phyloP scores from a whole-genome alignment of 106 monocot genomes.

The Acanthochlamys bracteata region DNA sequence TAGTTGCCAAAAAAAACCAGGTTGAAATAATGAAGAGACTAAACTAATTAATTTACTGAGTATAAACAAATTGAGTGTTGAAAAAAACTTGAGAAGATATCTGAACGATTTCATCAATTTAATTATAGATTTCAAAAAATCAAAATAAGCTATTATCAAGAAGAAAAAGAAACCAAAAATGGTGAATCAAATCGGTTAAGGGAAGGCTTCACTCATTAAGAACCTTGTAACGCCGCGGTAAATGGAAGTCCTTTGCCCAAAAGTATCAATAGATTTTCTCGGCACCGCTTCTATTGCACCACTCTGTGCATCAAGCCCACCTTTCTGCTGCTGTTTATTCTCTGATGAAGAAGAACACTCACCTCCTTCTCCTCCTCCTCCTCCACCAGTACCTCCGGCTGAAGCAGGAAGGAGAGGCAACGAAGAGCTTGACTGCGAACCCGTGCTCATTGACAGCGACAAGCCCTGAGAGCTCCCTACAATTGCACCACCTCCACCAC shows the following conservation, averaged over 20 bases:
- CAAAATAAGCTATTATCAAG: too few species aligned
- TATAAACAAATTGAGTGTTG: too few species aligned
- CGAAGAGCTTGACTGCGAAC: slow-evolving; percentile 49
- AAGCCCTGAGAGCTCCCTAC: slow-evolving; percentile 41
- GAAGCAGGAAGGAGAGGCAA: slow-evolving; percentile 21
- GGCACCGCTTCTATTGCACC: slow-evolving; percentile 48
- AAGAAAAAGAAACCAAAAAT: too few species aligned
- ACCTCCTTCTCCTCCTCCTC: background rate
- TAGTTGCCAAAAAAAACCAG: too few species aligned
- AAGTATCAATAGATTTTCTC: slow-evolving; percentile 77
- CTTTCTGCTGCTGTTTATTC: slow-evolving; percentile 29
- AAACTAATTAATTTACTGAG: too few species aligned
- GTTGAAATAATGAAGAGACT: too few species aligned
- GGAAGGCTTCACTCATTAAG: too few species aligned
- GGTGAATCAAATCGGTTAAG: too few species aligned
- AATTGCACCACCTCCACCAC: background rate
- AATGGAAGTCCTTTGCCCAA: slow-evolving; percentile 92
- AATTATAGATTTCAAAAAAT: too few species aligned
- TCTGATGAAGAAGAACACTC: slow-evolving; percentile 21
- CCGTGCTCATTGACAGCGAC: slow-evolving; percentile 78
- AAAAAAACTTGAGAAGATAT: too few species aligned
- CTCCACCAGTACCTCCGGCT: slow-evolving; percentile 14
- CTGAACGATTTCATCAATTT: too few species aligned
- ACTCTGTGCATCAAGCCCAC: slow-evolving; percentile 32
- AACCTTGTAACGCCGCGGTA: slow-evolving; percentile 94